These are phyloP conservation scores for Chaetomiaceae sp. DNA, from an alignment of 2,329 filamentous ascomycete species.

Conservation along the genomic window DNA sequence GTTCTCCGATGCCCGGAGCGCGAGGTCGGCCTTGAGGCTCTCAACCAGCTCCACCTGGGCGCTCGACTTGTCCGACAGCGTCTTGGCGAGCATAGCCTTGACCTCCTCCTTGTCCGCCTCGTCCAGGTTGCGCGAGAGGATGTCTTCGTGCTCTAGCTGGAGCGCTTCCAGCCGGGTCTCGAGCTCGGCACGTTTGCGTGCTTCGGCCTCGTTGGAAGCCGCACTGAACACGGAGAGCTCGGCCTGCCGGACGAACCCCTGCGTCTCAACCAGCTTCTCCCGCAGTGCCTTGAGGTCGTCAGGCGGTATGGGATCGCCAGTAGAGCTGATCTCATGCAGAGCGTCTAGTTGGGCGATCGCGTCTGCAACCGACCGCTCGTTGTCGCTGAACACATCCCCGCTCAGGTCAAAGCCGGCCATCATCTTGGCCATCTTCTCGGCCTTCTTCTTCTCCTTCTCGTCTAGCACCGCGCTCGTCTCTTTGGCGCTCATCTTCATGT, in stretches of 20 bases:
- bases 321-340: constrained; percentile 67
- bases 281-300: constrained; percentile 75
- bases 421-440: constrained; percentile 99
- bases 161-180: constrained; percentile 68
- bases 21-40: constrained; percentile 69
- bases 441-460: constrained; percentile 98
- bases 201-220: constrained; percentile 56
- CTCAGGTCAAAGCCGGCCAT: constrained; percentile 98
- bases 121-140: constrained; percentile 71
- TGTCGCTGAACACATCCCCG: constrained; percentile 86
- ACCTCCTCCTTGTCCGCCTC: constrained; percentile 78
- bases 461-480: constrained; percentile 85
- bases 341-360: constrained; percentile 78
- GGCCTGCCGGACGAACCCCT: constrained; percentile 86
- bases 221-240: constrained; percentile 76
- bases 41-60: constrained; percentile 67
- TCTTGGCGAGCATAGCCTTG: constrained; percentile 70
- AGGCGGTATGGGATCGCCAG: constrained; percentile 72
- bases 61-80: constrained; percentile 69
- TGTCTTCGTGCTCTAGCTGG: constrained; percentile 76
- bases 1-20: constrained; percentile 75
- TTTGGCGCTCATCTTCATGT: constrained; percentile 94
- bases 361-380: constrained; percentile 76
- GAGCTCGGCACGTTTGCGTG: constrained; percentile 66
- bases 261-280: constrained; percentile 75